A percentile compares a stretch with the other conserved stretches of the same genome.
These are phyloP conservation scores for Neonectria sp. DNA, from an alignment of 2,329 filamentous ascomycete genomes.

Conservation along the genomic window DNA sequence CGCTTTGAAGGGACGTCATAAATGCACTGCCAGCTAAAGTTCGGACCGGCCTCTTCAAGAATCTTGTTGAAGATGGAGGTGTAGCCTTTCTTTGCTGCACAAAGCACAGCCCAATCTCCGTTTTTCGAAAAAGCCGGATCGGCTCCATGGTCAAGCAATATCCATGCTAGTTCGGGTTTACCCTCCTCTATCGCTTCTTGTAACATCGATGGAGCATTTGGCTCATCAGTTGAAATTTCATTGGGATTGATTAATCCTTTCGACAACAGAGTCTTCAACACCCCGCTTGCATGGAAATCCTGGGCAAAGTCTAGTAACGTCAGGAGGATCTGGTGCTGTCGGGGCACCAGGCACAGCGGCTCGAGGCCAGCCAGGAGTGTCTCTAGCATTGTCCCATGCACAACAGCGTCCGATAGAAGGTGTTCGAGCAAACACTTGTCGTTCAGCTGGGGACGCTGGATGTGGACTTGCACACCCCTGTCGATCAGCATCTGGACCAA, in stretches of 20 bases:
- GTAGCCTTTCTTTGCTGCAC: constrained; percentile 33
- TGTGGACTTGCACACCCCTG: constrained; percentile 31
- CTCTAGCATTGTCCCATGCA: constrained; percentile 25
- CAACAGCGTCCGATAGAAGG: constrained; percentile 22
- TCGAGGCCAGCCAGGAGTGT: constrained; percentile 31
- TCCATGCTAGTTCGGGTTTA: constrained; percentile 23
- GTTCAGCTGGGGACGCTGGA: constrained; percentile 12
- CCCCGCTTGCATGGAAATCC: constrained; percentile 8
- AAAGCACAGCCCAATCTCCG: constrained; percentile 34
- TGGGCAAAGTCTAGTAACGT: constrained; percentile 18
- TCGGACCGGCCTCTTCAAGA: constrained; percentile 16
- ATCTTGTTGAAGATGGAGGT: constrained; percentile 35
- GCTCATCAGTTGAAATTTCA: not conserved
- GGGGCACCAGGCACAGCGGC: constrained; percentile 22
- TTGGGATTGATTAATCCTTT: constrained; percentile 37
- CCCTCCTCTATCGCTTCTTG: constrained; percentile 27
- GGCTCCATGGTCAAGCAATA: constrained; percentile 38
- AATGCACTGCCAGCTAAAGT: constrained; percentile 36
- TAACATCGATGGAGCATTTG: constrained; percentile 27
- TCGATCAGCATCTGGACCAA: constrained; percentile 32
- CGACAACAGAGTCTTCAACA: constrained; percentile 31
- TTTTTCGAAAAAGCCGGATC: constrained; percentile 31
- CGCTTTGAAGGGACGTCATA: constrained; percentile 19
- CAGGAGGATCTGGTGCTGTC: constrained; percentile 34
- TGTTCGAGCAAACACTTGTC: constrained; percentile 33